Base-by-base conservation (phyloP, 441 rosid genomes). In the Corymbia calophylla region DNA sequence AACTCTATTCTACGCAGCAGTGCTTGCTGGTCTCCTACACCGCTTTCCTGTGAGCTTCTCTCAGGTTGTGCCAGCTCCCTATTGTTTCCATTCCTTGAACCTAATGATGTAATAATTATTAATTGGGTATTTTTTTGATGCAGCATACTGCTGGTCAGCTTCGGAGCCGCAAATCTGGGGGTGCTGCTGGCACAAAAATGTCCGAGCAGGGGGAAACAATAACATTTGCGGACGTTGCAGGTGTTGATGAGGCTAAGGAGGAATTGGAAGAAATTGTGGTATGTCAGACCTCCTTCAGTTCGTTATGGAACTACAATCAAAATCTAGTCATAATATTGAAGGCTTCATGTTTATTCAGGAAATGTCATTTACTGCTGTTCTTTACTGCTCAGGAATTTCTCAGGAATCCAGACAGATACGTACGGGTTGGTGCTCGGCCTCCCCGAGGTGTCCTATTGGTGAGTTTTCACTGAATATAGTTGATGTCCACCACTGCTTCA, bases 201-300 rank as follows among this genome's bases (percentile, higher is more conserved):
- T 90, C 98, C 56, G 99, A 94, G 35, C 97, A 94, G 88, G 98
- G 98, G 84, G 99, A 95, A 91, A 86, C 93, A 58, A 95, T 98
- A 87, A 96, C 98, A 81, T 98, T 98, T 94, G 97, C 99, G 87
- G 99, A 98, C 92, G 98, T 98, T 90, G 99, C 99, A 54, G 99
- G 99, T 88, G 96, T 98, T 48, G 99, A 98, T 94, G 99, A 97
- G 93, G 99, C 99, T 32, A 98, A 97, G 94, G 99, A 98, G 92
- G 99, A 98, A 94, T 94, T 98, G 51, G 99, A 98, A 93, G 99
- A 98, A 92, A 98, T 98, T 82, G 99, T 98, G 95, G 99, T 97
- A 94, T 87, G 93, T 87, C 91, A 87, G 80, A 53, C 17, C 54
- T 48, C 89, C 89, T 81, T 90, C 82, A 31, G 48, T 88, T 85